Base-by-base conservation (phyloP, 306 rosid genomes). In the Quercus robur region DNA sequence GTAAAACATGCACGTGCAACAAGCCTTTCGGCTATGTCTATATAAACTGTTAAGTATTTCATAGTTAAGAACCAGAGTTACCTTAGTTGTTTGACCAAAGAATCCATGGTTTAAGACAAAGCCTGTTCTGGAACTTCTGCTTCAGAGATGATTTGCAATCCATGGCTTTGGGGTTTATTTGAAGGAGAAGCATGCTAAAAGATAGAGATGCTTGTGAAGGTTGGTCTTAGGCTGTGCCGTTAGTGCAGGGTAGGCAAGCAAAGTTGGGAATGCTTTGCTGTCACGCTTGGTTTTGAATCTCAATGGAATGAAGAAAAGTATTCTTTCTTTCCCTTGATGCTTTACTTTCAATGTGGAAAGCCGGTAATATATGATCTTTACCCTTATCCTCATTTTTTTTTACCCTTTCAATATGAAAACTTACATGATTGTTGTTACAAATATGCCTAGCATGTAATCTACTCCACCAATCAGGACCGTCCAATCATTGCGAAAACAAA, bases 181-280 rank as follows among this genome's bases (percentile, higher is more conserved):
- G 91, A 85, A 86, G 83, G 57, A 72, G 66, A 81, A 84, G 81
- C 52, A 30, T 64, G n/a, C 15, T 44, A 63, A 59, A 76, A 75
- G 59, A 46, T 51, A 44, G 68, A 66, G 15, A 38, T 38, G 71
- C 56, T 71, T 78, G 35, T 31, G 20, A n/a, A 79, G 71, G 77
- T 81, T 70, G 33, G 56, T 72, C 74, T 14, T 54, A 31, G 80
- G 38, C n/a, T 77, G 44, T 31, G 23, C 54, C 54, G 33, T 73
- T 73, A 55, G 75, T 78, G 84, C 86, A 41, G 68, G 46, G 57
- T 67, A 55, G 77, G 70, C 73, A 82, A 89, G 90, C 82, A 82
- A 87, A 77, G 84, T 87, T 58, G 33, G 30, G 80, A 78, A 87
- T 87, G 77, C 97, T 86, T 94, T 89, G 94, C 90, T 86, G 81